A percentile compares a stretch with the other conserved stretches of the same genome.
Evolutionary conservation across 768 basidiomycete species (phyloP).

Genomic region (Amyloporia xantha): DNA sequence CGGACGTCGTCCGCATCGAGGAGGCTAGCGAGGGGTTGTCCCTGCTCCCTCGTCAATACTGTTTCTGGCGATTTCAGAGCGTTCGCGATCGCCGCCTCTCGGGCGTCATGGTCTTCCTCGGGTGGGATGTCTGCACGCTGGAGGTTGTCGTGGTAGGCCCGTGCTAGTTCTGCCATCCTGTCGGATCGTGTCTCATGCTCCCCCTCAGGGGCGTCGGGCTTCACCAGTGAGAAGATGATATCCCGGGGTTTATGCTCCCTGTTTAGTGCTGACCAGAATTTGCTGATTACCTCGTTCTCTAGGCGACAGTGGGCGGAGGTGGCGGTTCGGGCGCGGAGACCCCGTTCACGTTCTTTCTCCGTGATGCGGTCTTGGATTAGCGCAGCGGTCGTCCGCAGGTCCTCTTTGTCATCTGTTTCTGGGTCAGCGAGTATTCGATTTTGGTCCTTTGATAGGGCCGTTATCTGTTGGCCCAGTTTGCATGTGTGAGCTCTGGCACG

Average conservation of each 20-base stretch:
- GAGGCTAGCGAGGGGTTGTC: too few species aligned
- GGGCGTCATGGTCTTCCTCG: too few species aligned
- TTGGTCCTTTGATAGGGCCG: background rate
- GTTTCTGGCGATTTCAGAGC: too few species aligned
- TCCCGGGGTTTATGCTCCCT: background rate
- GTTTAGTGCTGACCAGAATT: background rate
- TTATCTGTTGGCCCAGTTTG: background rate
- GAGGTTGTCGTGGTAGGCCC: slow-evolving; percentile 13
- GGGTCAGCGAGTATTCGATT: background rate
- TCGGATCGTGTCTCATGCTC: slow-evolving; percentile 5
- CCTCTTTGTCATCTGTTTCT: background rate
- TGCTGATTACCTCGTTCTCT: background rate
- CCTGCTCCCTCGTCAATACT: too few species aligned
- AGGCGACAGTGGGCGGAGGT: background rate
- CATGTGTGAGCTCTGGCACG: background rate
- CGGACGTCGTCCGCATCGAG: background rate
- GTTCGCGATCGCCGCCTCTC: too few species aligned
- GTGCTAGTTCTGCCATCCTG: slow-evolving; percentile 11
- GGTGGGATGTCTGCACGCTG: background rate
- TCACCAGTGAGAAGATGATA: background rate
- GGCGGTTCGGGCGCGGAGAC: background rate
- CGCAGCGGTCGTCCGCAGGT: background rate
- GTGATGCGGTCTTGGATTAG: background rate
- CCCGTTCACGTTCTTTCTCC: background rate
- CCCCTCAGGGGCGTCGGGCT: background rate